Conservation (phyloP, 768 basidiomycete species). For the Strobilomyces confusus region DNA sequence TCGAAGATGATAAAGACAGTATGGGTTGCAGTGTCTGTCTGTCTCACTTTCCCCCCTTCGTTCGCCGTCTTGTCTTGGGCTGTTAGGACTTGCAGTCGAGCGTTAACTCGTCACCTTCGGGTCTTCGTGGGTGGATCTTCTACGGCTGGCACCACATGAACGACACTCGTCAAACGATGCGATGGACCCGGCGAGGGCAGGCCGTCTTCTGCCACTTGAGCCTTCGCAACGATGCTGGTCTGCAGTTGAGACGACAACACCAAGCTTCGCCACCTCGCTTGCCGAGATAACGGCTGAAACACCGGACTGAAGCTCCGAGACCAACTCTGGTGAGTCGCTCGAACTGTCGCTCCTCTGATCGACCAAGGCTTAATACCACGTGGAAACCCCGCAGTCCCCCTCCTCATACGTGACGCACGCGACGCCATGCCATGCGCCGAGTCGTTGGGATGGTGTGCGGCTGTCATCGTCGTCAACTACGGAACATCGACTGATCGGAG, state of each 20-base stretch:
- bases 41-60: neutral
- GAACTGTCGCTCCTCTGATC: neutral
- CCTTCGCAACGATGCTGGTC: neutral
- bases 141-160: neutral
- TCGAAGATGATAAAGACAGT: conserved; percentile 11
- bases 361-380: neutral
- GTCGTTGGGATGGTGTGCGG: too few species aligned
- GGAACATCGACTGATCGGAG: neutral
- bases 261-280: neutral
- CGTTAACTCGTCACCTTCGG: neutral
- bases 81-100: neutral
- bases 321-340: neutral
- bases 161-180: neutral
- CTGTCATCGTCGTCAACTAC: neutral
- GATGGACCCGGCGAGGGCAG: neutral
- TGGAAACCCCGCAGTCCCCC: neutral
- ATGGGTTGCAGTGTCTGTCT: neutral
- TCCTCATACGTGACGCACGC: neutral
- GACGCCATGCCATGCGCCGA: neutral
- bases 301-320: neutral
- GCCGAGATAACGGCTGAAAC: neutral
- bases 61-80: neutral
- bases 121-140: neutral
- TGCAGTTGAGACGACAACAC: neutral
- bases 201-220: neutral